Evolutionary conservation across 768 basidiomycete genomes (phyloP), one percentile per base, ranked within the genome.

Genomic region (Pisolithus orientalis): DNA sequence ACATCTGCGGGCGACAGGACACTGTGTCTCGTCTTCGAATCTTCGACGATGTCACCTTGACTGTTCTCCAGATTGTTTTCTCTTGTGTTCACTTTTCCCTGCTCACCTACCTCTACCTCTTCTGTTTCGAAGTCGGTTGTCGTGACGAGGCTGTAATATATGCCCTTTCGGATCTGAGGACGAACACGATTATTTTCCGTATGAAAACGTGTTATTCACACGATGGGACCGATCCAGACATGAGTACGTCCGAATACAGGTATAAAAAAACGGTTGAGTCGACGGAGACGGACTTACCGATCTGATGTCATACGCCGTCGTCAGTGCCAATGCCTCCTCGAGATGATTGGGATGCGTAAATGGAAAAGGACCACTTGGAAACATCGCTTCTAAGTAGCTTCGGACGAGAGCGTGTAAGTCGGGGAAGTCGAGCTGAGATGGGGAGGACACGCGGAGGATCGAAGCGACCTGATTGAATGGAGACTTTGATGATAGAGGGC

Each of bases 71-170:
- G 6, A 24, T 3, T 28, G 31, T 16, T 31, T 57, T 14, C 17
- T 39, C 14, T 21, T 21, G 1, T 25, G 46, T 44, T 47, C n/a
- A 54, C 49, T 25, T 50, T 51, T 6, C 53, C 25, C 40, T 51
- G 42, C 6, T 53, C 50, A 47, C 54, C 54, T 14, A 61, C 56
- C 21, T 21, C 21, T 21, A 21, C 21, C 16, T 65, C 69, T 50
- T 70, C 68, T 16, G 71, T 68, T 48, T 82, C 79, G 57, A 84
- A 79, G 55, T 85, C 73, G 34, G 77, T 73, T 16, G 73, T 76
- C 2, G 82, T 80, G 54, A 85, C 76, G 28, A 86, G 70, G 59
- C 73, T 78, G 63, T 90, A 89, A 52, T 83, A 73, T 29, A 87
- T 68, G 5, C 79, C 75, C 56, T 86, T 87, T 62, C 75, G 76